Evolutionary conservation across 495 filamentous ascomycete genomes (phyloP).

Genomic region (Aspergillus panamensis): DNA sequence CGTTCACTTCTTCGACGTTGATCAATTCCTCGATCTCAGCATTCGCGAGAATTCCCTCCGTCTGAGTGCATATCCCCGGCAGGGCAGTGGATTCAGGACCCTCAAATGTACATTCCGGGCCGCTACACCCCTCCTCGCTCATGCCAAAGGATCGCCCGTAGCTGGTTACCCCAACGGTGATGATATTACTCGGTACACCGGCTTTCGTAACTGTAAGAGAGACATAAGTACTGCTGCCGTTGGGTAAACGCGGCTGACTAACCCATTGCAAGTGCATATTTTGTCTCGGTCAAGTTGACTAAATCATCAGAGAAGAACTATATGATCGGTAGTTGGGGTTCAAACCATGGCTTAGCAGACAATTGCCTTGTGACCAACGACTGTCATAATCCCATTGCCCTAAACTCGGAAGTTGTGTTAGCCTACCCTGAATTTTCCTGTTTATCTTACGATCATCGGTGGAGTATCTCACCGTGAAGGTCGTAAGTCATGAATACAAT

Average conservation of each 20-base stretch:
- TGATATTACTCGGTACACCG: constrained; percentile 37
- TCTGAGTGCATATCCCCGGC: constrained; percentile 15
- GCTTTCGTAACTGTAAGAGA: constrained; percentile 42
- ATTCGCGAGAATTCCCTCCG: constrained; percentile 26
- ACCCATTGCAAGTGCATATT: constrained; percentile 36
- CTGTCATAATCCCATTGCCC: constrained; percentile 33
- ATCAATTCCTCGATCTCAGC: constrained; percentile 18
- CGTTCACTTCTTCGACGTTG: neutral
- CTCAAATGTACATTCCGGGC: constrained; percentile 8
- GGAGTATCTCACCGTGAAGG: constrained; percentile 20
- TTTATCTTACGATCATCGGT: neutral
- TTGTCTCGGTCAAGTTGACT: constrained; percentile 44
- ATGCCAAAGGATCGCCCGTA: constrained; percentile 26
- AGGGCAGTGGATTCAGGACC: constrained; percentile 4
- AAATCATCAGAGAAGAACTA: neutral
- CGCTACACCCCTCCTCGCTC: constrained; percentile 16
- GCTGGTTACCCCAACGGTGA: constrained; percentile 37
- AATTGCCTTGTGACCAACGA: constrained; percentile 28
- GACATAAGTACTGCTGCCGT: neutral
- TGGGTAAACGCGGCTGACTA: neutral
- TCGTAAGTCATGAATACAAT: constrained; percentile 34
- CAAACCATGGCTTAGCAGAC: constrained; percentile 35
- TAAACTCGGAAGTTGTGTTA: neutral
- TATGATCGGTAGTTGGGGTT: neutral
- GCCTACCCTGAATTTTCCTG: neutral